Percentiles rank a stretch among this genome's conserved stretches.
These are phyloP conservation scores for Aspergillus fumigatiaffinis DNA, from an alignment of 2,329 filamentous ascomycete genomes.

Conservation along the genomic window DNA sequence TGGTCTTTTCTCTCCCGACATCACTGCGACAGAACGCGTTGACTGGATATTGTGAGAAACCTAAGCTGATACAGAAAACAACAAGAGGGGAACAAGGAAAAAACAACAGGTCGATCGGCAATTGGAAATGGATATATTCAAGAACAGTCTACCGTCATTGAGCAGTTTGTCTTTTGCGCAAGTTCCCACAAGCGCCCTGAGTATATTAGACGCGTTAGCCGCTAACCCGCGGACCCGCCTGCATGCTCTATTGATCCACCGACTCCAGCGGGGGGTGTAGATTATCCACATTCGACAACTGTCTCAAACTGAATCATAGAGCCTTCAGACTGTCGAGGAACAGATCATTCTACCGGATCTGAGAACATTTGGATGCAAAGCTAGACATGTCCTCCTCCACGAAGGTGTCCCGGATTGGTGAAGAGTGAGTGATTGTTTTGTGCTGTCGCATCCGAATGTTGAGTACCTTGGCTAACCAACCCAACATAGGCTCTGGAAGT, in stretches of 20 bases:
- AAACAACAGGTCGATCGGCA: not conserved
- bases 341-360: constrained; percentile 3
- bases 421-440: constrained; percentile 58
- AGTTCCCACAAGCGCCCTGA: constrained; percentile 6
- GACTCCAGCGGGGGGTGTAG: constrained; percentile 17
- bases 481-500: constrained; percentile 80
- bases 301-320: not conserved
- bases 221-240: constrained; percentile 12
- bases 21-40: constrained; percentile 36
- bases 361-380: constrained; percentile 21
- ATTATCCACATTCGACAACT: constrained; percentile 8
- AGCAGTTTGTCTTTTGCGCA: not conserved
- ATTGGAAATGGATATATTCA: not conserved
- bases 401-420: constrained; percentile 66
- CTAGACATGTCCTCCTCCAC: constrained; percentile 53
- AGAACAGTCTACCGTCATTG: not conserved
- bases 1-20: constrained; percentile 89
- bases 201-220: constrained; percentile 21
- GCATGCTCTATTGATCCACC: constrained; percentile 11
- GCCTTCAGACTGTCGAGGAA: not conserved
- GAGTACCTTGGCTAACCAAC: constrained; percentile 29
- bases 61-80: not conserved
- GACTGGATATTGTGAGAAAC: constrained; percentile 3
- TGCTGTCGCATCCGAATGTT: not conserved
- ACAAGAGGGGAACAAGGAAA: not conserved